Percentiles rank a stretch among this genome's conserved stretches.
Evolutionary conservation across 78 protist species (phyloP).

Genomic region (Dictyostelium purpureum): DNA sequence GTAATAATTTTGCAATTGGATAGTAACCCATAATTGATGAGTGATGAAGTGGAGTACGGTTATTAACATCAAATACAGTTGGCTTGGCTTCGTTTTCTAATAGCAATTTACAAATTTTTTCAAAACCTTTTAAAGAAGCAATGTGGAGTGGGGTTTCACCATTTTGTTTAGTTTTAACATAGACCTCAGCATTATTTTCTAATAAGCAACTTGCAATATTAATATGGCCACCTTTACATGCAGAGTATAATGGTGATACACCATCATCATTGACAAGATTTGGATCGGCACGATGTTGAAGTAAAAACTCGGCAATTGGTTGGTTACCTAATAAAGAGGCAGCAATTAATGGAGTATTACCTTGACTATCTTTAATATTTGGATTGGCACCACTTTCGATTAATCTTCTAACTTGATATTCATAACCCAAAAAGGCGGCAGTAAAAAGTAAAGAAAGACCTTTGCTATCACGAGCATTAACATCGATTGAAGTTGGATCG

Average conservation of each 20-base stretch:
- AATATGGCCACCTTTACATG: conserved; percentile 45
- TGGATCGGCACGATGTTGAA: conserved; percentile 60
- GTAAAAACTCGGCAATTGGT: conserved; percentile 16
- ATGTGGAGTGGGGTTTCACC: conserved; percentile 68
- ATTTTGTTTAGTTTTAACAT: neutral
- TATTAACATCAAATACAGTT: conserved; percentile 10
- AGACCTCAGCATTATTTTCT: conserved; percentile 45
- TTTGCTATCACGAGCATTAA: conserved; percentile 33
- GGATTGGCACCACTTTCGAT: conserved; percentile 77
- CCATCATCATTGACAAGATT: conserved; percentile 48
- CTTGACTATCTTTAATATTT: conserved; percentile 60
- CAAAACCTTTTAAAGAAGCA: conserved; percentile 60
- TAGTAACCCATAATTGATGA: conserved; percentile 53
- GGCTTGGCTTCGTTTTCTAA: conserved; percentile 44
- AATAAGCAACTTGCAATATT: conserved; percentile 17
- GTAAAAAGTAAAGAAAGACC: conserved; percentile 59
- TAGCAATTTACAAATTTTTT: conserved; percentile 28
- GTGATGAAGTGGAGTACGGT: conserved; percentile 61
- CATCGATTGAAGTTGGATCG: conserved; percentile 67
- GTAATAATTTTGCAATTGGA: conserved; percentile 20
- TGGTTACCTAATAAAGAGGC: conserved; percentile 45
- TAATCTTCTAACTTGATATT: conserved; percentile 58
- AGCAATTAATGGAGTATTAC: conserved; percentile 72
- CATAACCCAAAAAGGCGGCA: conserved; percentile 61
- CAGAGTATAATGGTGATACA: conserved; percentile 42